phyloP scores from a whole-genome alignment of 2,329 filamentous ascomycete genomes.

The Berkeleyomyces rouxiae region DNA sequence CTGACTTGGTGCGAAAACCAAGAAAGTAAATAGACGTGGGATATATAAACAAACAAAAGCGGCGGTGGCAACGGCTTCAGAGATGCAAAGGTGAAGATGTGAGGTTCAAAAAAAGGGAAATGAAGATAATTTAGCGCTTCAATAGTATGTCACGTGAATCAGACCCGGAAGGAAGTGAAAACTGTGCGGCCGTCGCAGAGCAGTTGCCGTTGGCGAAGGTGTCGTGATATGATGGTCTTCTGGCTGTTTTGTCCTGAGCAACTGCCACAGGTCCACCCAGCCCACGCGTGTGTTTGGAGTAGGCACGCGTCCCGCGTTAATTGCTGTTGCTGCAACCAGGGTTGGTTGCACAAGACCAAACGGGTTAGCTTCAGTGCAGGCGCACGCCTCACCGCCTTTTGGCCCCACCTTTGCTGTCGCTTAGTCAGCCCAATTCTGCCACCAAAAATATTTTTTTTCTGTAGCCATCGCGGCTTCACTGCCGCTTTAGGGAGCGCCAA shows the following conservation, averaged over 20 bases:
- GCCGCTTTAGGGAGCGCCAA: neutral
- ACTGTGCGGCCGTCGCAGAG: neutral
- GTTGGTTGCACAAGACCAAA: neutral
- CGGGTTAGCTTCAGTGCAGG: neutral
- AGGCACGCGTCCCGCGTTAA: slow-evolving; percentile 8
- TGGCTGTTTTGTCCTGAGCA: neutral
- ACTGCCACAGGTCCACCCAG: neutral
- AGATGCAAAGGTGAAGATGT: neutral
- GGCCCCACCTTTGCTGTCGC: neutral
- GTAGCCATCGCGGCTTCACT: neutral
- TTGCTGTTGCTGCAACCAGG: neutral
- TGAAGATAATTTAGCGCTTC: neutral
- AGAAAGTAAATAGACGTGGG: neutral
- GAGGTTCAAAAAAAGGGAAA: neutral
- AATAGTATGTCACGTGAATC: neutral
- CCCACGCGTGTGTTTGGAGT: neutral
- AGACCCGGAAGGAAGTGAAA: neutral
- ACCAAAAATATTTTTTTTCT: slow-evolving; percentile 11
- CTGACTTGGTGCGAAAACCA: neutral
- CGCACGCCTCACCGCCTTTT: neutral
- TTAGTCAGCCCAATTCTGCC: slow-evolving; percentile 13
- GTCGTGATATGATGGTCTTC: neutral
- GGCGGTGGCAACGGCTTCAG: neutral
- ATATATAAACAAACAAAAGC: neutral
- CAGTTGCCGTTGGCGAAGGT: neutral